Evolutionary conservation across 768 basidiomycete species (phyloP), one percentile per base, ranked within the genome.

Genomic region (Mycena alexandri): DNA sequence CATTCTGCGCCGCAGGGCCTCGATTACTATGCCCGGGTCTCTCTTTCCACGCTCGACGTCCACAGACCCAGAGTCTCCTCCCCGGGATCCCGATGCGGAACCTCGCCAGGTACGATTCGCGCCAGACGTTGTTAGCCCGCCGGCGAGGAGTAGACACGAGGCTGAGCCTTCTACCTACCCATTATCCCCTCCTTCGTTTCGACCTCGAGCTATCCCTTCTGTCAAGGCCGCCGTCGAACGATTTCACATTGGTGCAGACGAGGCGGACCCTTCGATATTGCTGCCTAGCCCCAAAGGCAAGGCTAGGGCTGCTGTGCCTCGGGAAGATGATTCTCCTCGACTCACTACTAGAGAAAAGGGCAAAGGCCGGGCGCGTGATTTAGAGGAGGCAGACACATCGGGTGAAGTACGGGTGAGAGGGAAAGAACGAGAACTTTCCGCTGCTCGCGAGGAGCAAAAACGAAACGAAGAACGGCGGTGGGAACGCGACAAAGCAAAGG

Each of bases 21-120:
- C 87, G 3, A 72, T 84, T 0, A 89, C 88, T 1, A 94, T 94
- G 93, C 93, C 93, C 22, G 93, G 93, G 10, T 86, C 93, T 1
- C 85, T 94, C 14, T 92, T 89, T 73, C 87, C 92, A 6, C 88
- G 91, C 11, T 92, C 93, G 0, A 84, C 87, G 0, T 92, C 92
- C n/a, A 80, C 88, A 14, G 79, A 88, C 34, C 87, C 89, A 29
- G 80, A 81, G 46, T 56, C 73, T 12, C 60, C 73, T 19, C 72
- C 76, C 36, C 60, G 54, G 14, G 44, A 60, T 60, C 34, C 64
- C 47, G 70, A 74, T 17, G 72, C 73, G 24, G 75, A 65, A 53
- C 65, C 58, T 58, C 79, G 78, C 38, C 84, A 78, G 63, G 82
- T 86, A n/a, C 82, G 78, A 25, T 86, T 86, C 59, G 75, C 79